Evolutionary conservation across 2,329 filamentous ascomycete genomes (phyloP), one percentile per base, ranked within the genome.

Genomic region (Colletotrichum falcatum): DNA sequence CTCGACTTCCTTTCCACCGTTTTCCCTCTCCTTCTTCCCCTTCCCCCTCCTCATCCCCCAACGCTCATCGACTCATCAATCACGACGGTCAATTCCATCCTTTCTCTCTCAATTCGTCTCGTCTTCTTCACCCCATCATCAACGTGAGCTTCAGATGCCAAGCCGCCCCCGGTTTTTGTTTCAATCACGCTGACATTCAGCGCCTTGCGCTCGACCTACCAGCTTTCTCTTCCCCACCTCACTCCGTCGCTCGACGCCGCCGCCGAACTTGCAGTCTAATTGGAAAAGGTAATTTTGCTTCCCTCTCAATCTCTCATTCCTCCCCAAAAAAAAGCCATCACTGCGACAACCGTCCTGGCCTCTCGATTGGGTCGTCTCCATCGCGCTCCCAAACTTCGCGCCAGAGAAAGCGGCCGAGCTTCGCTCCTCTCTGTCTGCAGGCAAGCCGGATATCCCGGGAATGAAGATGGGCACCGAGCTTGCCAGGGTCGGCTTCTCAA

Each of bases 371-470:
- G 33, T 5, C 42, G 48, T 51, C 44, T 35, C 16, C 30, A 20
- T 37, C 14, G 30, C 28, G 14, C 5, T 18, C 8, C 28, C 26
- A 53, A 35, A 30, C 35, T 37, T 44, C 28, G 39, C 55, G 55
- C 49, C 18, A 46, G 48, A 46, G 42, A 51, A 46, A 58, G n/a
- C 49, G 46, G 51, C 48, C 58, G 53, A 63, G 44, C 54, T 59
- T 53, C 44, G 33, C n/a, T 11, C 55, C 46, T 9, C 3, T 18
- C 30, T 37, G 20, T 14, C 3, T 30, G 35, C 35, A 39, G 26
- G 49, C 53, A 20, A 63, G 68, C 53, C 68, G 68, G 68, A 68
- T 71, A 59, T 53, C 59, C 64, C 68, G 59, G 68, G 18, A 55
- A 68, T 68, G 53, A 71, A 53, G 58, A 68, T 71, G 58, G 53